Evolutionary conservation across 129 eudicot species (phyloP), one percentile per base, ranked within the genome.

Genomic region (Dittrichia graveolens): DNA sequence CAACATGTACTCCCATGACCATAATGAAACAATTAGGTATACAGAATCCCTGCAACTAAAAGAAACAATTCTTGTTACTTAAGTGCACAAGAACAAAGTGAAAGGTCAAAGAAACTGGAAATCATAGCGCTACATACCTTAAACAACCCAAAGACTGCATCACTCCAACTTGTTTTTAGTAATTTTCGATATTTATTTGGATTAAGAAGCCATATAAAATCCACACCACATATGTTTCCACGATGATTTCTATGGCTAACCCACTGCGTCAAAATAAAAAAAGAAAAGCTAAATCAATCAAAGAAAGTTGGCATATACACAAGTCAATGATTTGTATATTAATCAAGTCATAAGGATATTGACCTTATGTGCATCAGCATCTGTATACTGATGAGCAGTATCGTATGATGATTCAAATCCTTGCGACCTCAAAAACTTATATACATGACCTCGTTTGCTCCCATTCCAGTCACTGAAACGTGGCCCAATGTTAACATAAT

Each of bases 161-260:
- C 97, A 44, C 92, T 91, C 99, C 99, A 95, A 77, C 96, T 95
- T 58, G 93, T 71, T 80, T 83, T 88, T 12, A 95, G 91, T 52
- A 90, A 75, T 79, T 95, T 86, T 61, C 96, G 67, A 73, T 95
- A 91, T 75, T 89, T 83, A 49, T 90, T 91, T 65, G 99, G 99
- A 78, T 95, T 91, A 48, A 95, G 95, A 82, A 95, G 91, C 99
- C 99, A 95, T 83, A 95, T 91, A 73, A 95, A 95, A 82, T 95
- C 99, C 34, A 91, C 99, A 18, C 99, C 99, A 75, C 99, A 95
- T 73, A 95, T 88, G 68, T 95, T 95, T 37, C 99, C 99, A 40
- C 90, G 88, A 74, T 95, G 99, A 84, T 95, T 95, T 38, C 94
- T 94, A 78, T 95, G 99, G 79, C 99, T 95, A 56, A 95, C 88